Base-by-base conservation (phyloP, 2,329 filamentous ascomycete species). In the Paradendryphiella salina region DNA sequence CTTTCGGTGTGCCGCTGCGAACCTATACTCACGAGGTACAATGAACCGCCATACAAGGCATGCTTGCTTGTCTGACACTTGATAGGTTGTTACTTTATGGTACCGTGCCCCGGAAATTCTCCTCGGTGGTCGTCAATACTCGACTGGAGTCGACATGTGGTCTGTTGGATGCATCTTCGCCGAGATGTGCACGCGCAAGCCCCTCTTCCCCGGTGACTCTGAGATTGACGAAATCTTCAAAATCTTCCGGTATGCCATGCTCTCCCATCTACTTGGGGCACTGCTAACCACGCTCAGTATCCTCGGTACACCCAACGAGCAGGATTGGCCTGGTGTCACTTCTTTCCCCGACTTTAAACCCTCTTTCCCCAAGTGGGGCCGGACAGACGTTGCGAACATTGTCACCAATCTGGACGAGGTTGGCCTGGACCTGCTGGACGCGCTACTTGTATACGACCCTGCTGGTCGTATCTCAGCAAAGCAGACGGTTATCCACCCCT, bases 141-240 rank as follows among this genome's bases (percentile, higher is more conserved):
- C 89, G 11, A 96, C 91, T 11, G 91, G 91, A 50, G 90, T 96
- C 34, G 91, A 96, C 69, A 96, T 96, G 89, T 96, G 91, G 91
- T 94, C 89, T 26, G 86, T 92, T 41, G 91, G 91, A 56, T 94
- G 90, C 74, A 96, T 96, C 74, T 96, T 96, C 73, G 91, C 92
- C 8, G 91, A 96, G 75, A 96, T 96, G 92, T 95, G 90, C 76
- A 96, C 91, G 1, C 85, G 90, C 66, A 96, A 95, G 76, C 90
- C 91, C 4, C 80, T 96, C 35, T 96, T 96, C 79, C 90, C 91
- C 10, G 91, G 91, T 51, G 91, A 96, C 72, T 94, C 89, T 4
- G 90, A 95, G 71, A 95, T 95, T 75, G 90, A 95, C 68, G 90
- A 95, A 75, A 95, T 95, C 69, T 95, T 95, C 81, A 94, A 93